A percentile compares a stretch with the other conserved stretches of the same genome.
phyloP scores from a whole-genome alignment of 768 basidiomycete genomes.

The Botryobasidium botryosum region DNA sequence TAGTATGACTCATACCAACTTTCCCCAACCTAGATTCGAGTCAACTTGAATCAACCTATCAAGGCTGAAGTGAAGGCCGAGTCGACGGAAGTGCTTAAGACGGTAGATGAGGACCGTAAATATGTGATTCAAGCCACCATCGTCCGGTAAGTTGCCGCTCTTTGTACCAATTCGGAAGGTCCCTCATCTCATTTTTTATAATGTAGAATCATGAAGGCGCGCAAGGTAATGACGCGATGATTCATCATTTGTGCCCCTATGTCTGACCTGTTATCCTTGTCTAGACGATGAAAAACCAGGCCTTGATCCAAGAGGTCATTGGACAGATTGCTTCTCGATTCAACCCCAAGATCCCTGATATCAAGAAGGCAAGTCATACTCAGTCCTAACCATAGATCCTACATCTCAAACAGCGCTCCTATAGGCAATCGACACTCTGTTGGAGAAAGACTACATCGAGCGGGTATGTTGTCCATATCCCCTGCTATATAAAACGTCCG shows the following conservation, averaged over 20 bases:
- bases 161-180: background rate
- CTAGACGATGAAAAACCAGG: constrained; percentile 79
- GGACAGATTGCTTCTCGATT: constrained; percentile 78
- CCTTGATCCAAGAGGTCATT: constrained; percentile 77
- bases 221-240: constrained; percentile 37
- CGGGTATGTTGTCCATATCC: constrained; percentile 32
- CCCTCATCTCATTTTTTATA: background rate
- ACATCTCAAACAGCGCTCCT: constrained; percentile 18
- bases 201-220: constrained; percentile 79
- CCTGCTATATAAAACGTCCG: background rate
- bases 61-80: constrained; percentile 92
- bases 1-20: background rate
- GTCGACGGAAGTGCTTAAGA: constrained; percentile 74
- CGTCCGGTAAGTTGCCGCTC: constrained; percentile 6
- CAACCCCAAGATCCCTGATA: constrained; percentile 85
- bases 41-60: constrained; percentile 37
- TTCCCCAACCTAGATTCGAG: constrained; percentile 14
- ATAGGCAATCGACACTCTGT: constrained; percentile 65
- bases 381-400: background rate
- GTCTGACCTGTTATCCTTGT: background rate
- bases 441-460: constrained; percentile 97
- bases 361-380: constrained; percentile 59
- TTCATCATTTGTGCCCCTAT: background rate
- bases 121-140: constrained; percentile 10
- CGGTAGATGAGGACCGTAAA: constrained; percentile 93